A percentile compares a stretch with the other conserved stretches of the same genome.
Conservation (phyloP, 331 rosid species). For the Telfairia occidentalis region DNA sequence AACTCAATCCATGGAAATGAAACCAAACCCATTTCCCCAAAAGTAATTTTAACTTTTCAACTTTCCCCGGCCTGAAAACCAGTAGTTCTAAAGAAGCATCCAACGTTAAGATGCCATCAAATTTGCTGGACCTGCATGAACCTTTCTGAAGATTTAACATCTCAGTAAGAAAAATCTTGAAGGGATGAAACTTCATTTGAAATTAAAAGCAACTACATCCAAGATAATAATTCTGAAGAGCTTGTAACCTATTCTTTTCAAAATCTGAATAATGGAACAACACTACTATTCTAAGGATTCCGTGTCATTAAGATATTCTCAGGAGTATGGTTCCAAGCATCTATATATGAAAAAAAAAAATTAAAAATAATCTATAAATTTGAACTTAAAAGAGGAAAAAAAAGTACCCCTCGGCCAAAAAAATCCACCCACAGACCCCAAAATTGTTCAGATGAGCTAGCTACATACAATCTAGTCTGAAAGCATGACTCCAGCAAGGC, state of each 20-base stretch:
- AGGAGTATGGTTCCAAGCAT: not conserved
- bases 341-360: not conserved
- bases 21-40: no score
- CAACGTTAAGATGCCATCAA: not conserved
- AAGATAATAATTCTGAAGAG: not conserved
- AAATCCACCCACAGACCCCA: not conserved
- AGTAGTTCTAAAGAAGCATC: not conserved
- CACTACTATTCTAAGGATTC: not conserved
- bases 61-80: no score
- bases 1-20: no score
- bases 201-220: not conserved
- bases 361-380: not conserved
- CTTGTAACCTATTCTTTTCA: not conserved
- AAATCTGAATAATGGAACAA: not conserved
- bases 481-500: not conserved
- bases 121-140: not conserved
- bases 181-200: not conserved
- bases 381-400: not conserved
- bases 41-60: no score
- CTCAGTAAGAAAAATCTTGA: not conserved
- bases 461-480: not conserved
- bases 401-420: not conserved
- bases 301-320: not conserved
- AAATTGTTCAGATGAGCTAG: constrained; percentile 8
- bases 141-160: not conserved